phyloP scores from a whole-genome alignment of 768 basidiomycete genomes.

The Strobilomyces dryophilus region DNA sequence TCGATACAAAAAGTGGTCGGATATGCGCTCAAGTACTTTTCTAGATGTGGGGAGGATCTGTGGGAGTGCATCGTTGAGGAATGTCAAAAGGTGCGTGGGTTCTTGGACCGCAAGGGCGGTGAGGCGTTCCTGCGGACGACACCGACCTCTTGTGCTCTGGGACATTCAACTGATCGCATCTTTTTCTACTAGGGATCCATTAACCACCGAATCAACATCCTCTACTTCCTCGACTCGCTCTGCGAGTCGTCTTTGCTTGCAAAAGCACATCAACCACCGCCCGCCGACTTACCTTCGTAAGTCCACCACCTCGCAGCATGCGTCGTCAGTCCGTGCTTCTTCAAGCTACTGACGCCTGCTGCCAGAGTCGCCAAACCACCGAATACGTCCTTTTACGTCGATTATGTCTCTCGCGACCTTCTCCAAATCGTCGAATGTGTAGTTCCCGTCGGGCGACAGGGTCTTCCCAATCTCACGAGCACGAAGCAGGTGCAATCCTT shows the following conservation, averaged over 20 bases:
- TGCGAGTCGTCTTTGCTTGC: slow-evolving; percentile 74
- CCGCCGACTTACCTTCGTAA: slow-evolving; percentile 20
- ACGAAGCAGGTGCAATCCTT: slow-evolving; percentile 66
- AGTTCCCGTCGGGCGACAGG: slow-evolving; percentile 86
- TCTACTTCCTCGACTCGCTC: slow-evolving; percentile 86
- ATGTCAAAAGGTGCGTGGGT: slow-evolving; percentile 66
- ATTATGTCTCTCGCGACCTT: slow-evolving; percentile 76
- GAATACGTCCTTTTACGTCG: slow-evolving; percentile 60
- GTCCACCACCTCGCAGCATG: not conserved
- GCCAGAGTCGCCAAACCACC: slow-evolving; percentile 32
- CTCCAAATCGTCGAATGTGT: slow-evolving; percentile 74
- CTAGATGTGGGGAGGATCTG: slow-evolving; percentile 83
- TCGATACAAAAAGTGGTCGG: slow-evolving; percentile 86
- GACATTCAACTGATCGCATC: no score
- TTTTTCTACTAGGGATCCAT: slow-evolving; percentile 59
- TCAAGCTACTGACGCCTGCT: not conserved
- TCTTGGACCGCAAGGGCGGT: no score
- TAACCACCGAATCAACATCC: slow-evolving; percentile 89
- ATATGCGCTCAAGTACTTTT: slow-evolving; percentile 81
- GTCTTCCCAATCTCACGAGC: slow-evolving; percentile 82
- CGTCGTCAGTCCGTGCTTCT: not conserved
- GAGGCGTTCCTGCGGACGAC: not conserved
- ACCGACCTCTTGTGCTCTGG: not conserved
- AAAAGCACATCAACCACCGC: slow-evolving; percentile 46
- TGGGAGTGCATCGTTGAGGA: slow-evolving; percentile 94